Conservation (phyloP, 1,139 yeast species). For the Ogataea hybrid region DNA sequence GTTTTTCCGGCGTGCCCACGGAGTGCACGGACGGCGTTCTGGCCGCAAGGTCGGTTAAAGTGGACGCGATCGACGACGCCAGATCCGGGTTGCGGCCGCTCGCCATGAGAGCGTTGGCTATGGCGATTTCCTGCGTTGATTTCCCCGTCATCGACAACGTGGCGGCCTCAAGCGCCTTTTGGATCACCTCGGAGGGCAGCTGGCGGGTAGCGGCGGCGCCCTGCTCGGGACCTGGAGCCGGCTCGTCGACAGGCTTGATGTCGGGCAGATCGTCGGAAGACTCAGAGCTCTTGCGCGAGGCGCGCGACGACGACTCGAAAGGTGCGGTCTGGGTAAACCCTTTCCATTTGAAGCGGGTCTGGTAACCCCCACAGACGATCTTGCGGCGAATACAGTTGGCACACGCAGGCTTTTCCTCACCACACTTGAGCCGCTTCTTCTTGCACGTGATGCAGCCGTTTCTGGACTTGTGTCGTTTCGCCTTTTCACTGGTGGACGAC, state of each 20-base stretch:
- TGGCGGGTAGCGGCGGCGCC: not conserved
- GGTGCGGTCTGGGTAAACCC: conserved; percentile 40
- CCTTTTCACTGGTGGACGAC: conserved; percentile 11
- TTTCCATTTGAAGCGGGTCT: conserved; percentile 63
- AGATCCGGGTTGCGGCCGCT: conserved; percentile 48
- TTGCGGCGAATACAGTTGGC: conserved; percentile 43
- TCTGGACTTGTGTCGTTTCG: conserved; percentile 37
- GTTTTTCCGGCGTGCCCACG: not conserved
- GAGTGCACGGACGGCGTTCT: conserved; percentile 1
- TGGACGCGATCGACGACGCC: conserved; percentile 28
- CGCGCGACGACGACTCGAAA: not conserved
- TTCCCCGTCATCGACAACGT: conserved; percentile 54
- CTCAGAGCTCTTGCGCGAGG: no score
- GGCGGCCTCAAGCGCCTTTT: conserved; percentile 50
- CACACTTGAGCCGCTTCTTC: conserved; percentile 55
- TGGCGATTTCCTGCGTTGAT: conserved; percentile 46
- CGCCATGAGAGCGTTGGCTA: conserved; percentile 47
- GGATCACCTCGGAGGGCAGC: conserved; percentile 26
- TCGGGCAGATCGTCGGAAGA: not conserved
- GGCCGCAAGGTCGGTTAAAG: conserved; percentile 21
- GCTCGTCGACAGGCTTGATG: not conserved
- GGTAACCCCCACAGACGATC: conserved; percentile 60
- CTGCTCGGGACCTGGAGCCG: not conserved
- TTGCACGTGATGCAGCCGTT: conserved; percentile 58
- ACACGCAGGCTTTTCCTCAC: conserved; percentile 55